Evolutionary conservation across 1,284 basidiomycete species (phyloP).

Genomic region (Stereum hirsutum): DNA sequence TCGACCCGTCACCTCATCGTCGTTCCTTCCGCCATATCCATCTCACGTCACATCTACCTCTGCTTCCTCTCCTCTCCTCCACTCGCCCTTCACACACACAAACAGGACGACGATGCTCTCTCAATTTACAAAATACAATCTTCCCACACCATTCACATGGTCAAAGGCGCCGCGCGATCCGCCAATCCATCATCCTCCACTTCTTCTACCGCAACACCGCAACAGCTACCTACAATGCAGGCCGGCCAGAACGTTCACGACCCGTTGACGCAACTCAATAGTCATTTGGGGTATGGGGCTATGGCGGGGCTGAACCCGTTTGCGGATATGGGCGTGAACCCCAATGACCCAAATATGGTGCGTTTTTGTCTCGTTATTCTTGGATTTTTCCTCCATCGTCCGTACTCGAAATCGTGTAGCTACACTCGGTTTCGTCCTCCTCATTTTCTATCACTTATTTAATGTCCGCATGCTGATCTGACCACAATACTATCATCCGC

Average conservation of each 20-base stretch:
- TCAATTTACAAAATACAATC: constrained; percentile 85
- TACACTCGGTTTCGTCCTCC: not conserved
- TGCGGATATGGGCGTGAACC: constrained; percentile 76
- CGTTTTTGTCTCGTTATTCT: no score
- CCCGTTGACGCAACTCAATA: constrained; percentile 68
- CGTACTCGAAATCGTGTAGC: no score
- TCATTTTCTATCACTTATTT: not conserved
- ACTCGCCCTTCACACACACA: constrained; percentile 12
- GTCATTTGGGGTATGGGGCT: constrained; percentile 59
- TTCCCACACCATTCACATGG: constrained; percentile 87
- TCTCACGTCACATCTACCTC: no score
- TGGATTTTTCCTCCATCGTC: no score
- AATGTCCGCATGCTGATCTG: not conserved
- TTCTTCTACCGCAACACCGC: constrained; percentile 20
- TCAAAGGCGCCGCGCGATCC: constrained; percentile 72
- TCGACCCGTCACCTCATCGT: no score
- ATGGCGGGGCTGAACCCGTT: constrained; percentile 86
- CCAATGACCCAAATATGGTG: constrained; percentile 87
- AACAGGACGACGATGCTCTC: constrained; percentile 74
- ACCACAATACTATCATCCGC: not conserved
- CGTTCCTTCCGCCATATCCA: no score
- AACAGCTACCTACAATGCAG: constrained; percentile 68
- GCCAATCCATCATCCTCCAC: constrained; percentile 21
- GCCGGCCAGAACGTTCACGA: constrained; percentile 77
- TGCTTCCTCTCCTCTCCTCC: constrained; percentile 3